A percentile compares a stretch with the other conserved stretches of the same genome.
phyloP scores from a whole-genome alignment of 2,329 filamentous ascomycete genomes.

The Bertia moriformis region DNA sequence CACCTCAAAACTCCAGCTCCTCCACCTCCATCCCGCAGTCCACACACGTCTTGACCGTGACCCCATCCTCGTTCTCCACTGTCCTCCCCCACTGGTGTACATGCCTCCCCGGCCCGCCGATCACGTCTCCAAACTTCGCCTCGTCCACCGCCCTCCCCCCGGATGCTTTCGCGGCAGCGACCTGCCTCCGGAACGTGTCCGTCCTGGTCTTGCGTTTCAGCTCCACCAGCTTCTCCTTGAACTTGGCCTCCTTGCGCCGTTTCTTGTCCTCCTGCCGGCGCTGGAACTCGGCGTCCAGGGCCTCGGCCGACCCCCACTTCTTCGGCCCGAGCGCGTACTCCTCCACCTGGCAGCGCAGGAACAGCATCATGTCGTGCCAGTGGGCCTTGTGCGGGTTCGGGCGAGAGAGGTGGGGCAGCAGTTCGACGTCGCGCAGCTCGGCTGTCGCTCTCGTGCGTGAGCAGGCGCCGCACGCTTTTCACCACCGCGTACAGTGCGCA shows the following conservation, averaged over 20 bases:
- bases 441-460: conserved; percentile 32
- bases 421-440: conserved; percentile 74
- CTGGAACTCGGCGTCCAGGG: conserved; percentile 77
- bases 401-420: conserved; percentile 73
- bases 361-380: conserved; percentile 99
- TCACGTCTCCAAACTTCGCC: conserved; percentile 60
- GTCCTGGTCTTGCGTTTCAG: conserved; percentile 87
- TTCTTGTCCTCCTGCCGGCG: conserved; percentile 68
- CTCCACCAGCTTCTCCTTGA: conserved; percentile 75
- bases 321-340: conserved; percentile 69
- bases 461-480: conserved; percentile 3
- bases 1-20: conserved; percentile 46
- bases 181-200: conserved; percentile 69
- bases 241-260: conserved; percentile 75
- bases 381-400: conserved; percentile 92
- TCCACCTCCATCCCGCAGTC: conserved; percentile 69
- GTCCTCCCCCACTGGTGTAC: conserved; percentile 75
- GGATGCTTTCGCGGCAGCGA: conserved; percentile 31
- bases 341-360: conserved; percentile 83
- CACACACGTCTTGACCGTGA: conserved; percentile 67
- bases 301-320: conserved; percentile 83
- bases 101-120: conserved; percentile 57
- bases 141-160: conserved; percentile 16
- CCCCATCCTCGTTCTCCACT: conserved; percentile 55
- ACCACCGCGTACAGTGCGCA: conserved; percentile 3